Conservation (phyloP, 768 basidiomycete species). For the Suillus placidus region DNA sequence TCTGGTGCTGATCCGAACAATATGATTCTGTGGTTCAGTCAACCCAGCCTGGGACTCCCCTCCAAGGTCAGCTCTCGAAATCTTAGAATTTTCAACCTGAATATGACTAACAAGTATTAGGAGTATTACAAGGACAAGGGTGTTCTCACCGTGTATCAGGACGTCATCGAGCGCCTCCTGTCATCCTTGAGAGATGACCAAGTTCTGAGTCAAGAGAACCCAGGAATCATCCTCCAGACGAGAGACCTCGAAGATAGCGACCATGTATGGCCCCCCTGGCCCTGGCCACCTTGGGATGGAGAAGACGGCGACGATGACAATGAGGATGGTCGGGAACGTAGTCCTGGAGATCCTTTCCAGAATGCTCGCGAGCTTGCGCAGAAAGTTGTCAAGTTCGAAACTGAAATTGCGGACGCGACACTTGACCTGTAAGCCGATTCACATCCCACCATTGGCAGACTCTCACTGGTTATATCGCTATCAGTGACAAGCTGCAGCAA, state of each 20-base stretch:
- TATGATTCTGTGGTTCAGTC: slow-evolving; percentile 86
- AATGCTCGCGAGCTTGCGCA: slow-evolving; percentile 66
- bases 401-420: slow-evolving; percentile 72
- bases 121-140: slow-evolving; percentile 87
- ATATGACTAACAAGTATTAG: slow-evolving; percentile 36
- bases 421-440: slow-evolving; percentile 66
- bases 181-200: slow-evolving; percentile 54
- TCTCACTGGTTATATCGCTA: neutral
- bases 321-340: slow-evolving; percentile 37
- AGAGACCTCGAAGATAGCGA: slow-evolving; percentile 37
- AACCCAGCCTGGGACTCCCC: slow-evolving; percentile 79
- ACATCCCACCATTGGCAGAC: neutral
- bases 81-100: slow-evolving; percentile 3
- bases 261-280: slow-evolving; percentile 75
- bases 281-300: slow-evolving; percentile 84
- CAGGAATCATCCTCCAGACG: slow-evolving; percentile 39
- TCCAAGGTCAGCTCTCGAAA: slow-evolving; percentile 61
- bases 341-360: slow-evolving; percentile 36
- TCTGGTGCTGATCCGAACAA: slow-evolving; percentile 81
- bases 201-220: slow-evolving; percentile 20
- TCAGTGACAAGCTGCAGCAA: slow-evolving; percentile 67
- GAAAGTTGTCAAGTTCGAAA: slow-evolving; percentile 78
- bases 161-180: slow-evolving; percentile 70
- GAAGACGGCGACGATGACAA: slow-evolving; percentile 54
- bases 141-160: slow-evolving; percentile 69